phyloP scores from a whole-genome alignment of 768 basidiomycete species.

The Serendipita vermifera region DNA sequence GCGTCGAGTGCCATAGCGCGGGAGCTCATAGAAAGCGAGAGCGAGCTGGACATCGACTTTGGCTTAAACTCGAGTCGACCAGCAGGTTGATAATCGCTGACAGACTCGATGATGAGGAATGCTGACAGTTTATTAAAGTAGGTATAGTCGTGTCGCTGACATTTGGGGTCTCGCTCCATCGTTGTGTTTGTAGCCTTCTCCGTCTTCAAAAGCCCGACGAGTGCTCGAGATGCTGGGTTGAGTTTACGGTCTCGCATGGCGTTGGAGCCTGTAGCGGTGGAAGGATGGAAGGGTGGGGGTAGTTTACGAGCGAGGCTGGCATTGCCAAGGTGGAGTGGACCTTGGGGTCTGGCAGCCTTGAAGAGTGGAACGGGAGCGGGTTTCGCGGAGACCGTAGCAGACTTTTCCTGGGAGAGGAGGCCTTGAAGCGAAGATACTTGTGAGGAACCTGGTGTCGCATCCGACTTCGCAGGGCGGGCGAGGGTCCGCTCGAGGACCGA shows the following conservation, averaged over 20 bases:
- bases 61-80: background rate
- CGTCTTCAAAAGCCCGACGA: conserved; percentile 42
- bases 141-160: conserved; percentile 72
- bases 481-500: conserved; percentile 1
- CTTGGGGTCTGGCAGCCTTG: background rate
- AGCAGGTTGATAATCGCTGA: conserved; percentile 21
- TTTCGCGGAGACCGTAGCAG: background rate
- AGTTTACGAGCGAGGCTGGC: background rate
- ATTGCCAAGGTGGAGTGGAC: background rate
- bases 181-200: conserved; percentile 75
- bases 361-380: background rate
- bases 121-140: conserved; percentile 68
- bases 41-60: background rate
- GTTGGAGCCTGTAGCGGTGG: background rate
- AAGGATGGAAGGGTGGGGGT: background rate
- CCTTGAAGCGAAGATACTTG: background rate
- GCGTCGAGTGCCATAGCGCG: background rate
- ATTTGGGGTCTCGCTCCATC: conserved; percentile 82
- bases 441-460: background rate
- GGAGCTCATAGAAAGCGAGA: background rate
- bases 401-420: background rate
- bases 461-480: background rate
- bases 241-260: too few species aligned
- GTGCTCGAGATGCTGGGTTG: conserved; percentile 19
- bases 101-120: conserved; percentile 88